phyloP scores from a whole-genome alignment of 352 stramenopile genomes.

The Halophytophthora batemanensis region DNA sequence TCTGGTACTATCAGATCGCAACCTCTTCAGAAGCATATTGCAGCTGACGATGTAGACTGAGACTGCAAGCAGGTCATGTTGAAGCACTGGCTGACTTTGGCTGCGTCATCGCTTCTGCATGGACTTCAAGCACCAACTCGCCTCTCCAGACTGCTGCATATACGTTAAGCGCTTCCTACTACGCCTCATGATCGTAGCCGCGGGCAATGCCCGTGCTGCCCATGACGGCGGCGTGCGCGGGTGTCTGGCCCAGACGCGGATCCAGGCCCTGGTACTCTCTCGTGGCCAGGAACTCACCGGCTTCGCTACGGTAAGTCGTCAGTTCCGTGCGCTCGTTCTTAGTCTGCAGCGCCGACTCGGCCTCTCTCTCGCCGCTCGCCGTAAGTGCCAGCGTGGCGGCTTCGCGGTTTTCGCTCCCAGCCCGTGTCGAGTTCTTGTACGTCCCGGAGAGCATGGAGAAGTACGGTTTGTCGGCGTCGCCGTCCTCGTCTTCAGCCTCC shows the following conservation, averaged over 20 bases:
- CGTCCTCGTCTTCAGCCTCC: slow-evolving; percentile 23
- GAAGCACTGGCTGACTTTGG: too few species aligned
- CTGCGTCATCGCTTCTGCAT: too few species aligned
- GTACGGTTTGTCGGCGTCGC: slow-evolving; percentile 64
- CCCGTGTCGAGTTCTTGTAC: slow-evolving; percentile 47
- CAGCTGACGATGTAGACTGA: too few species aligned
- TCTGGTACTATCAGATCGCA: too few species aligned
- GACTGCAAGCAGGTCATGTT: too few species aligned
- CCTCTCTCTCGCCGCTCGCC: slow-evolving; percentile 20
- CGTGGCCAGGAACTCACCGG: slow-evolving; percentile 63
- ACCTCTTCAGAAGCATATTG: too few species aligned
- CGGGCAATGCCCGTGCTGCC: slow-evolving; percentile 74
- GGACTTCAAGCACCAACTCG: too few species aligned
- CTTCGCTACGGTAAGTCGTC: slow-evolving; percentile 64
- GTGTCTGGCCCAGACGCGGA: slow-evolving; percentile 74
- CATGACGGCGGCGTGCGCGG: slow-evolving; percentile 70
- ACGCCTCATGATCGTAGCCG: slow-evolving; percentile 67
- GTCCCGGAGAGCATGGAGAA: slow-evolving; percentile 82
- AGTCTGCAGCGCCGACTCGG: slow-evolving; percentile 45
- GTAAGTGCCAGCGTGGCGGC: slow-evolving; percentile 24
- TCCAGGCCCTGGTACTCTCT: slow-evolving; percentile 81
- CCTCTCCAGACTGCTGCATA: slow-evolving; percentile 10
- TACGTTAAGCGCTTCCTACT: slow-evolving; percentile 15
- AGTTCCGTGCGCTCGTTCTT: slow-evolving; percentile 57
- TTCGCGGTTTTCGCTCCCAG: slow-evolving; percentile 7